phyloP scores from a whole-genome alignment of 176 grass and related monocot genomes.

The Lolium perenne region DNA sequence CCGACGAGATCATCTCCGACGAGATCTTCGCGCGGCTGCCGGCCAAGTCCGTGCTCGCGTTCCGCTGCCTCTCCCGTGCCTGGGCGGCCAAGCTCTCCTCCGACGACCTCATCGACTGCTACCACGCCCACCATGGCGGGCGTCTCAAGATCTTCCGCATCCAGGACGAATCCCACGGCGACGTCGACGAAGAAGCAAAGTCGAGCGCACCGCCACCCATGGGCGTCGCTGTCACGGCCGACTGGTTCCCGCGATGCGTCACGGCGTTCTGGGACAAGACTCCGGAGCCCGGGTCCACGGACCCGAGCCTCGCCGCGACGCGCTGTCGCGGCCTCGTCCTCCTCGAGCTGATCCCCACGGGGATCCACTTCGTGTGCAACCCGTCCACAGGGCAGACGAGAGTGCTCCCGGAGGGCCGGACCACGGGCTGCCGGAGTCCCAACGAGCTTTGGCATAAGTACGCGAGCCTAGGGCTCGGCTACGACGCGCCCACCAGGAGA shows the following conservation, averaged over 20 bases:
- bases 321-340: slow-evolving; percentile 24
- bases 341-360: background rate
- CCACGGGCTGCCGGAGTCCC: background rate
- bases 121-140: background rate
- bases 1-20: background rate
- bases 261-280: background rate
- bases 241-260: background rate
- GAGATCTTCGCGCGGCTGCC: slow-evolving; percentile 13
- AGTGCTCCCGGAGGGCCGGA: slow-evolving; percentile 11
- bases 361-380: slow-evolving; percentile 20
- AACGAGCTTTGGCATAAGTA: background rate
- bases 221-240: background rate
- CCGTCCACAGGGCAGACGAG: slow-evolving; percentile 12
- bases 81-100: slow-evolving; percentile 8
- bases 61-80: slow-evolving; percentile 20
- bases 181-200: background rate
- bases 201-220: background rate
- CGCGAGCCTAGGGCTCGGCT: slow-evolving; percentile 33
- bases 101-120: background rate
- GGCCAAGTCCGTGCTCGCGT: slow-evolving; percentile 5
- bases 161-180: background rate
- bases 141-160: background rate
- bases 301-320: background rate
- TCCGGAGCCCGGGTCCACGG: background rate
- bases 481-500: slow-evolving; percentile 18